These are phyloP conservation scores for Clathrospora elynae DNA, from an alignment of 2,329 filamentous ascomycete species.

Conservation along the genomic window DNA sequence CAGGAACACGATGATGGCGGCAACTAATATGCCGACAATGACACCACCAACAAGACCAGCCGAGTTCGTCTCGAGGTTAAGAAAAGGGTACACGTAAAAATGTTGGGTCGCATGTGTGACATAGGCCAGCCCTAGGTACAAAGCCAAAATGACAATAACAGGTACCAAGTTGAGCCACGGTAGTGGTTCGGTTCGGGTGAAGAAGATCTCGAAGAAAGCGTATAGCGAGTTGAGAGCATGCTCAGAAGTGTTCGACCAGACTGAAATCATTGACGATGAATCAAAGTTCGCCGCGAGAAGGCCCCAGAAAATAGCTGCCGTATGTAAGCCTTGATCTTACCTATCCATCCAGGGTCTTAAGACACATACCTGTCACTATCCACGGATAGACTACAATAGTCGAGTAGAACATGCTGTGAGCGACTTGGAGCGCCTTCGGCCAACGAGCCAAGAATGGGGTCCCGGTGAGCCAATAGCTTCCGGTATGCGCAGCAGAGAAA, in stretches of 20 bases:
- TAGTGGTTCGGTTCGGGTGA: conserved; percentile 68
- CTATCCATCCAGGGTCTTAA: too few relatives aligned
- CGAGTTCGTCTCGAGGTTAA: conserved; percentile 62
- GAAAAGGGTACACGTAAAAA: conserved; percentile 78
- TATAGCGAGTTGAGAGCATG: conserved; percentile 76
- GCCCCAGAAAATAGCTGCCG: conserved; percentile 51
- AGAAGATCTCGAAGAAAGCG: conserved; percentile 74
- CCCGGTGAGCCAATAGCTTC: conserved; percentile 61
- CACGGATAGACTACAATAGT: conserved; percentile 52
- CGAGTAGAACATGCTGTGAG: conserved; percentile 51
- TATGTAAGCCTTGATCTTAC: conserved; percentile 22
- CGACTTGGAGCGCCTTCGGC: conserved; percentile 45
- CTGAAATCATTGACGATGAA: conserved; percentile 41
- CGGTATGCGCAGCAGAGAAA: conserved; percentile 69
- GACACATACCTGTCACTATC: conserved; percentile 54
- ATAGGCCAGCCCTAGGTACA: conserved; percentile 77
- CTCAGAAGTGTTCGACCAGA: conserved; percentile 69
- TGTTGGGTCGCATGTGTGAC: conserved; percentile 70
- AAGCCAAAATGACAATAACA: conserved; percentile 70
- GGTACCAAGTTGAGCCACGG: conserved; percentile 70
- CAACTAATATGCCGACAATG: conserved; percentile 57
- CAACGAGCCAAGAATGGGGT: conserved; percentile 46
- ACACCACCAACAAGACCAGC: conserved; percentile 66
- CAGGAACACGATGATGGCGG: conserved; percentile 48
- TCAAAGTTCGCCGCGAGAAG: conserved; percentile 46